These are phyloP conservation scores for Schizosaccharomyces octosporus DNA, from an alignment of 805 yeast genomes.

Conservation along the genomic window DNA sequence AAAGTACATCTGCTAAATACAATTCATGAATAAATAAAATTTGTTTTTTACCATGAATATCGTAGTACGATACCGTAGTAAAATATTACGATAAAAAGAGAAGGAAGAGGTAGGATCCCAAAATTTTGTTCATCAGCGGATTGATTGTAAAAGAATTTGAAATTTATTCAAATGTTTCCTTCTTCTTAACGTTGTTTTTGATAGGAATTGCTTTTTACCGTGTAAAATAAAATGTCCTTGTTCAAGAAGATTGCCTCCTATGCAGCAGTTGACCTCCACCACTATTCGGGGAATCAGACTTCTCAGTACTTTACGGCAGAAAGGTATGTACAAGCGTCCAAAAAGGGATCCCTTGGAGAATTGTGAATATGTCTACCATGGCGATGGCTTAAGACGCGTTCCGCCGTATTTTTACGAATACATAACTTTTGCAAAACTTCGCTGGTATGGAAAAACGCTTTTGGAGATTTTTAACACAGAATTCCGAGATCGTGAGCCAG, in stretches of 20 bases:
- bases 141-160: too few relatives aligned
- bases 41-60: too few relatives aligned
- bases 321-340: not conserved
- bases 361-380: not conserved
- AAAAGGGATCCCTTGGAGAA: not conserved
- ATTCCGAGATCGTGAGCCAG: constrained; percentile 53
- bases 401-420: constrained; percentile 17
- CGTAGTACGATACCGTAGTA: too few relatives aligned
- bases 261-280: not conserved
- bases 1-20: too few relatives aligned
- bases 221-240: too few relatives aligned
- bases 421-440: constrained; percentile 63
- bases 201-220: too few relatives aligned
- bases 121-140: too few relatives aligned
- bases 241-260: not conserved
- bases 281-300: not conserved
- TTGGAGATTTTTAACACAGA: constrained; percentile 63
- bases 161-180: too few relatives aligned
- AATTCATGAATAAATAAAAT: too few relatives aligned
- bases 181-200: too few relatives aligned
- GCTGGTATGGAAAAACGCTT: constrained; percentile 75
- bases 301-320: not conserved
- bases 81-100: too few relatives aligned
- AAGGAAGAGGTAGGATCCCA: too few relatives aligned
- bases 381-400: not conserved